Percentiles rank a stretch among this genome's conserved stretches.
Evolutionary conservation across 1,139 yeast species (phyloP).

Genomic region (Starmera stellimalicola): DNA sequence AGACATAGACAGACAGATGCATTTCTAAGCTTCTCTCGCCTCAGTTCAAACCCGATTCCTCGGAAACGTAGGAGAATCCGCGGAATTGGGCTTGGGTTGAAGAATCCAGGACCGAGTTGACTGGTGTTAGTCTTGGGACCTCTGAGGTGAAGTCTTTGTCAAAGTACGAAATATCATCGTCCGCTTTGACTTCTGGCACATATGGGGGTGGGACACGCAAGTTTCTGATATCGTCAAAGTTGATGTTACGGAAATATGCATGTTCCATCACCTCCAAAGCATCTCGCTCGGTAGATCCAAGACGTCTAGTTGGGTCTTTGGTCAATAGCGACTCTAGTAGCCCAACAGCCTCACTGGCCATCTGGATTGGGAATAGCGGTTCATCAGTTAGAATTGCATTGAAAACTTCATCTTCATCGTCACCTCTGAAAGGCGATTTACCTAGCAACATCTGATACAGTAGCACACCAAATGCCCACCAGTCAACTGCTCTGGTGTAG

Average conservation of each 20-base stretch:
- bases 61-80: conserved; percentile 87
- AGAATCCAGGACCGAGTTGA: conserved; percentile 76
- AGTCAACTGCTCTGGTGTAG: conserved; percentile 90
- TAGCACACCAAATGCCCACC: conserved; percentile 99
- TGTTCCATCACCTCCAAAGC: conserved; percentile 94
- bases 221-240: conserved; percentile 76
- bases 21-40: background rate
- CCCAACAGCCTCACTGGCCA: conserved; percentile 96
- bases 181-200: conserved; percentile 70
- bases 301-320: conserved; percentile 74
- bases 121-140: conserved; percentile 92
- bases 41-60: conserved; percentile 25
- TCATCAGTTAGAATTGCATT: conserved; percentile 97
- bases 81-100: conserved; percentile 94
- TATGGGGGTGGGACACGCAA: conserved; percentile 79
- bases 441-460: conserved; percentile 93
- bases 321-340: conserved; percentile 84
- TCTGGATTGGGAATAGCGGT: conserved; percentile 94
- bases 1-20: background rate
- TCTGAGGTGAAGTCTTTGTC: conserved; percentile 94
- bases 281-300: conserved; percentile 82
- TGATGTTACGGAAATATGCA: conserved; percentile 82
- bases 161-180: conserved; percentile 87
- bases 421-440: conserved; percentile 96
- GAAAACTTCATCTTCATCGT: conserved; percentile 96